Conservation (phyloP, 305 asterid species). For the Fraxinus greggii region DNA sequence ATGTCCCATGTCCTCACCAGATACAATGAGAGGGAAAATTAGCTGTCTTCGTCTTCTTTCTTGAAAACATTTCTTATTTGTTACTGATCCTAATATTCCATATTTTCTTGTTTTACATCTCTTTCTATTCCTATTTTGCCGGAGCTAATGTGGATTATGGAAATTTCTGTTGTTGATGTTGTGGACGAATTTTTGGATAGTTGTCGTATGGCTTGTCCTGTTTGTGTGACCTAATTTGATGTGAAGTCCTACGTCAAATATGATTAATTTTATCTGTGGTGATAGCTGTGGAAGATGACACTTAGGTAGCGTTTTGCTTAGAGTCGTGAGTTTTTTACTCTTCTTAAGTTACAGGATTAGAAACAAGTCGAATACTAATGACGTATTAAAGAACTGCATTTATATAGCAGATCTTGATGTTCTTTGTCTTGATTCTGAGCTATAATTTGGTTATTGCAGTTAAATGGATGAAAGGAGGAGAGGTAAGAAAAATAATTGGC, state of each 20-base stretch:
- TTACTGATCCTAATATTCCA: not conserved
- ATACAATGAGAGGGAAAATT: not conserved
- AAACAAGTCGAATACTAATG: not conserved
- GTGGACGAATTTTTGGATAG: not conserved
- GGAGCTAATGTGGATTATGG: not conserved
- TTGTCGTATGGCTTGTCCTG: not conserved
- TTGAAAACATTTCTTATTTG: not conserved
- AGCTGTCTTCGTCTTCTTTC: not conserved
- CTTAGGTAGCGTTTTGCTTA: not conserved
- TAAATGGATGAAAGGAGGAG: not conserved
- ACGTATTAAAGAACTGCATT: not conserved
- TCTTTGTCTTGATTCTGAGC: not conserved
- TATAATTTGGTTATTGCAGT: not conserved
- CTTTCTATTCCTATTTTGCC: not conserved
- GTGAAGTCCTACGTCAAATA: not conserved
- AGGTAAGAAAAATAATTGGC: not conserved
- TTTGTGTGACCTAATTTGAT: not conserved
- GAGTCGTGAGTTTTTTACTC: not conserved
- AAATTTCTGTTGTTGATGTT: not conserved
- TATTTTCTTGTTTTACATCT: not conserved
- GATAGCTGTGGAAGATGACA: not conserved
- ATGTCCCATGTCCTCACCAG: not conserved
- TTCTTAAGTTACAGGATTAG: not conserved
- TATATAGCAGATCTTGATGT: not conserved
- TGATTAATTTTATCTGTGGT: not conserved